Evolutionary conservation across 2,329 filamentous ascomycete species (phyloP).

Genomic region (Cladosporium colombiae): DNA sequence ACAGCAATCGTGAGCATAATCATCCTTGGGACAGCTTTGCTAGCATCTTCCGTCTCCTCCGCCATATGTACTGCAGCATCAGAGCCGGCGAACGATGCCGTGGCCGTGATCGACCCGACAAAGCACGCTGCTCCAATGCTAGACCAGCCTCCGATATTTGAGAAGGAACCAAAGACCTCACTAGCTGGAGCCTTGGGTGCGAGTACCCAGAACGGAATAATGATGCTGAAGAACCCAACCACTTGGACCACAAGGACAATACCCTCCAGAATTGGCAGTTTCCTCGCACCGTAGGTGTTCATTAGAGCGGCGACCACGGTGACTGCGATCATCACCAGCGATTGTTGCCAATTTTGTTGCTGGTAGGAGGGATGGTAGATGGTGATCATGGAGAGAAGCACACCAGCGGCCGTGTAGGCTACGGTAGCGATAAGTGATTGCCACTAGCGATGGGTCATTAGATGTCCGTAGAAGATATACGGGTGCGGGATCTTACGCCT

Average conservation of each 20-base stretch:
- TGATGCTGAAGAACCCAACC: slow-evolving; percentile 33
- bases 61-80: slow-evolving; percentile 36
- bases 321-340: slow-evolving; percentile 36
- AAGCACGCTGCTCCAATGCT: slow-evolving; percentile 32
- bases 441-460: not conserved
- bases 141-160: slow-evolving; percentile 42
- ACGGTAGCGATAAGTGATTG: slow-evolving; percentile 7
- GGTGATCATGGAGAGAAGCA: slow-evolving; percentile 4
- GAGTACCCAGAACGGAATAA: slow-evolving; percentile 35
- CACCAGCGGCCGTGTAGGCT: not conserved
- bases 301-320: slow-evolving; percentile 39
- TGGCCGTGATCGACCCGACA: slow-evolving; percentile 35
- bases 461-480: slow-evolving; percentile 36
- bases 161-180: slow-evolving; percentile 37
- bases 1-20: slow-evolving; percentile 34
- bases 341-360: slow-evolving; percentile 33
- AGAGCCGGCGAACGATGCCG: slow-evolving; percentile 28
- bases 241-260: slow-evolving; percentile 32
- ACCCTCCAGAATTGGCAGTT: slow-evolving; percentile 42
- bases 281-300: slow-evolving; percentile 36
- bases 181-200: slow-evolving; percentile 25
- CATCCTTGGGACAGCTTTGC: slow-evolving; percentile 31
- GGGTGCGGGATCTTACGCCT: slow-evolving; percentile 30
- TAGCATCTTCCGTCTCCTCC: slow-evolving; percentile 35
- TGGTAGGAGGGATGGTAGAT: slow-evolving; percentile 25